A percentile compares a stretch with the other conserved stretches of the same genome.
Evolutionary conservation across 805 yeast species (phyloP).

Genomic region (Wickerhamomyces rabaulensis): DNA sequence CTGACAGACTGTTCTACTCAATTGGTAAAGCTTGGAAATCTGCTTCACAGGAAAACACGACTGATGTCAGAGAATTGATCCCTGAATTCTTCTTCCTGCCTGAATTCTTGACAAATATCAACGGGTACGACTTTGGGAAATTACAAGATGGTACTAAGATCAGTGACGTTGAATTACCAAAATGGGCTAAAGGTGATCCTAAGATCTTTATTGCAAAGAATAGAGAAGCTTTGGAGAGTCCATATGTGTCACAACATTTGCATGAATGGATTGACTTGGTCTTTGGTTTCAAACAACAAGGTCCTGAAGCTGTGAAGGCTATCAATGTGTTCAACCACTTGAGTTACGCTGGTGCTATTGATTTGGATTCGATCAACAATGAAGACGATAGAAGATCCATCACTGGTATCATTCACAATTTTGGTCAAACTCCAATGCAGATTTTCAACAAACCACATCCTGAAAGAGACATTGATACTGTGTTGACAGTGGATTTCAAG

Average conservation of each 20-base stretch:
- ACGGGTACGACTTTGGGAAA: slow-evolving; percentile 64
- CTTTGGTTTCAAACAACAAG: slow-evolving; percentile 78
- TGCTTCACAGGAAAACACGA: slow-evolving; percentile 71
- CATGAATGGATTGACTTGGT: slow-evolving; percentile 84
- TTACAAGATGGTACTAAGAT: slow-evolving; percentile 55
- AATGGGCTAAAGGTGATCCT: slow-evolving; percentile 82
- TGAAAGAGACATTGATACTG: slow-evolving; percentile 32
- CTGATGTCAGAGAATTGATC: slow-evolving; percentile 82
- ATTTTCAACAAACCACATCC: slow-evolving; percentile 69
- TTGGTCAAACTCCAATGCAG: slow-evolving; percentile 85
- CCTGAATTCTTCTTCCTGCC: slow-evolving; percentile 86
- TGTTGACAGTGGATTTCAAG: slow-evolving; percentile 30
- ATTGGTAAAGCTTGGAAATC: slow-evolving; percentile 77
- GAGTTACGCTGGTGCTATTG: slow-evolving; percentile 80
- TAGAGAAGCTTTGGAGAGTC: slow-evolving; percentile 79
- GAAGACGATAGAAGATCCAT: slow-evolving; percentile 70
- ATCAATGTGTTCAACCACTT: slow-evolving; percentile 79
- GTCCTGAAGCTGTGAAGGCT: slow-evolving; percentile 58
- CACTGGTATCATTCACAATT: slow-evolving; percentile 82
- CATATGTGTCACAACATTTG: slow-evolving; percentile 68
- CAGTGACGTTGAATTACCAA: slow-evolving; percentile 65
- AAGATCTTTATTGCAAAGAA: slow-evolving; percentile 66
- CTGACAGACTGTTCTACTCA: slow-evolving; percentile 75
- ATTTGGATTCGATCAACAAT: slow-evolving; percentile 68
- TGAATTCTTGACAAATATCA: slow-evolving; percentile 65